Base-by-base conservation (phyloP, 2,329 filamentous ascomycete species). In the Cercospora zeina region DNA sequence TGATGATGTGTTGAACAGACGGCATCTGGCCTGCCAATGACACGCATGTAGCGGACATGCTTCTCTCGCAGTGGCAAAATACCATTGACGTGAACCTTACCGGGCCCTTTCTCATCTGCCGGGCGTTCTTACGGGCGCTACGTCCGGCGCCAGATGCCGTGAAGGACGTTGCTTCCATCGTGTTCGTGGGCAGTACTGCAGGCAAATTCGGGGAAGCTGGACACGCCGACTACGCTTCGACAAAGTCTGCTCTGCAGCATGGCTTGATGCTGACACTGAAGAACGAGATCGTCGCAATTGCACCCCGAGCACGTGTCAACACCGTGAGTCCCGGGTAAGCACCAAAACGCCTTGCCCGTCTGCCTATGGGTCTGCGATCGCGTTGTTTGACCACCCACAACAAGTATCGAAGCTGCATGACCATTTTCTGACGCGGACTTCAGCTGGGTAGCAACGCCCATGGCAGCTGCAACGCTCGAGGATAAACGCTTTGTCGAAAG, bases 141-240 rank as follows among this genome's bases (percentile, higher is more conserved):
- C 64, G 69, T 14, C 37, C 53, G 4, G 68, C 69, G 1, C 30
- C 65, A 1, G 64, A 69, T 1, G 9, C 50, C 7, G 62, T 54
- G 2, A 72, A 70, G 45, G 67, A 65, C 13, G 59, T 62, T 5
- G 71, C 71, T 13, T 70, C 56, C 27, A 71, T 73, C 62, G 68
- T 72, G 54, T 72, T 74, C 63, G 69, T 73, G 16, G 72, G 70
- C 51, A 69, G 66, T n/a, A 74, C 72, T n/a, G 71, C 72, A 4
- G 71, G 72, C 21, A 74, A 74, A 62, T 73, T 72, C 50, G 71
- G 72, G 54, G 71, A 73, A 54, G 70, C 70, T 16, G 60, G 63
- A 16, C 72, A 74, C 45, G 72, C 68, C 30, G 72, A 74, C 62
- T 74, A 74, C 54, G 64, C 70, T 11, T 65, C 68, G 1, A 53